A percentile compares a stretch with the other conserved stretches of the same genome.
These are phyloP conservation scores for Brassica incana DNA, from an alignment of 345 rosid species.

Conservation along the genomic window DNA sequence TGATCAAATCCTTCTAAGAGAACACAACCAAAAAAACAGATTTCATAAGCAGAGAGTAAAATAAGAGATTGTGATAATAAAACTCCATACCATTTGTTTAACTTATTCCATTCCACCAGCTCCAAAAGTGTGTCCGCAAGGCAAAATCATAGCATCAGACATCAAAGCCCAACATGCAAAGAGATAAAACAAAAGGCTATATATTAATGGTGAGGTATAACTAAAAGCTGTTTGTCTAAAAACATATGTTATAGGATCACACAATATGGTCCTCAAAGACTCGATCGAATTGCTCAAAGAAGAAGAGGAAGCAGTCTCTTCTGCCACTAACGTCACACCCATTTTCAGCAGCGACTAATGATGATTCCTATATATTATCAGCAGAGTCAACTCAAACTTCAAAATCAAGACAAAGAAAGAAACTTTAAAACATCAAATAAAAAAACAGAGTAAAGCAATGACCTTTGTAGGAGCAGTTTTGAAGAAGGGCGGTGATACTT, in stretches of 20 bases:
- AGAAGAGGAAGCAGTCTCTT: constrained; percentile 55
- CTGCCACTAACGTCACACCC: constrained; percentile 75
- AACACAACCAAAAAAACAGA: constrained; percentile 3
- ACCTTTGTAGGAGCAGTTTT: constrained; percentile 77
- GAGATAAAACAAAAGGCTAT: neutral
- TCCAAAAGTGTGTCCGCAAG: constrained; percentile 94
- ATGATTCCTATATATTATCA: constrained; percentile 36
- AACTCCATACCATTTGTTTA: constrained; percentile 51
- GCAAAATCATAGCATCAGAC: constrained; percentile 94
- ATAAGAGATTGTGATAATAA: neutral
- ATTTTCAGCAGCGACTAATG: constrained; percentile 46
- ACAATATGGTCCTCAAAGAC: constrained; percentile 61
- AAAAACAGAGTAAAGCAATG: neutral
- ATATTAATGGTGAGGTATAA: neutral
- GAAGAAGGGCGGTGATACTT: constrained; percentile 63
- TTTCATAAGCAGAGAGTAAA: neutral
- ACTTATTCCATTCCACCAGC: constrained; percentile 72
- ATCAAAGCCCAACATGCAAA: constrained; percentile 70
- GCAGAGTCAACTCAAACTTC: no score
- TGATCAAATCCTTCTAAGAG: constrained; percentile 18
- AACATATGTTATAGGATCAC: constrained; percentile 77
- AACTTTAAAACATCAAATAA: neutral
- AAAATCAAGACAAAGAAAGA: constrained; percentile 3
- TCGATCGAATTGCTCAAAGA: constrained; percentile 22
- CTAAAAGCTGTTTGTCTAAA: neutral